Conservation (phyloP, 225 moss, liverwort and hornwort genomes). For the Physcomitrellopsis africana region DNA sequence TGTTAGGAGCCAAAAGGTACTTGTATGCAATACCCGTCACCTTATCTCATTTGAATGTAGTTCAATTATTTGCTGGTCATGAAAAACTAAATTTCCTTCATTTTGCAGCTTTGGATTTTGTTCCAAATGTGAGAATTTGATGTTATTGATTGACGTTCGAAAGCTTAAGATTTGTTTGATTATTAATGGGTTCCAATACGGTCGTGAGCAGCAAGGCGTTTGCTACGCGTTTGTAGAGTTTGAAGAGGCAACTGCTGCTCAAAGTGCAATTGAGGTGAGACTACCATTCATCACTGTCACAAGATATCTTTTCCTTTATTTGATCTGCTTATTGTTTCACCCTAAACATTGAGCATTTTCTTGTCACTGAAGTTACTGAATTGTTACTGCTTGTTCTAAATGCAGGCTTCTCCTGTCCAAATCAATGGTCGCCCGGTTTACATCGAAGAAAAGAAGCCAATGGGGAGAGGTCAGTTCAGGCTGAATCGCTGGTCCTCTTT, state of each 20-base stretch:
- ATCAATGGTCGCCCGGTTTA: constrained; percentile 35
- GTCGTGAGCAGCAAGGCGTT: constrained; percentile 52
- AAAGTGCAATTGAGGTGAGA: constrained; percentile 66
- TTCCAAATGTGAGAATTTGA: neutral
- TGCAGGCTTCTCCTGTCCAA: constrained; percentile 31
- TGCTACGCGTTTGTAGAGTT: constrained; percentile 87
- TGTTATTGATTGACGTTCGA: neutral
- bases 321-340: neutral
- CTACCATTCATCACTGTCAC: too few species aligned
- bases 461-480: constrained; percentile 33
- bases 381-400: neutral
- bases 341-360: neutral
- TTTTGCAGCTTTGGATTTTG: neutral
- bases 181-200: neutral
- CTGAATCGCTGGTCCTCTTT: neutral
- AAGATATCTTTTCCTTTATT: too few species aligned
- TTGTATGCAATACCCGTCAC: neutral
- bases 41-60: neutral
- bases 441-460: constrained; percentile 47
- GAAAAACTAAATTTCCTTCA: neutral
- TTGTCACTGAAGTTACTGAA: neutral
- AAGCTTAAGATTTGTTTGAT: neutral
- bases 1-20: constrained; percentile 72
- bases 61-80: neutral
- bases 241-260: constrained; percentile 64